Percentiles rank a stretch among this genome's conserved stretches.
Evolutionary conservation across 768 basidiomycete species (phyloP).

Genomic region (Xerocomus potaroensis): DNA sequence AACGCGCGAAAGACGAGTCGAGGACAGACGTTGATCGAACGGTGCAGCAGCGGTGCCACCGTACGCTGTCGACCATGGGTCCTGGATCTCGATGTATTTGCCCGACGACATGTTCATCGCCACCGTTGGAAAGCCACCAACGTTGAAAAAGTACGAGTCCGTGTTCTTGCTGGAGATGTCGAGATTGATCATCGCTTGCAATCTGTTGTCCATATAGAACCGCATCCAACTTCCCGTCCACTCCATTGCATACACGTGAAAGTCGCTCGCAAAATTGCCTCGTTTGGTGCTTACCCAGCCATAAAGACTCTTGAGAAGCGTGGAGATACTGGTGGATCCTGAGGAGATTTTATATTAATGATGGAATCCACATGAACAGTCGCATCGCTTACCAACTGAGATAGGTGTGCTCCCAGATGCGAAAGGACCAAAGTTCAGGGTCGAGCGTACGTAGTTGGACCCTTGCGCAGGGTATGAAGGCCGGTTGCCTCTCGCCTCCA

Average conservation of each 20-base stretch:
- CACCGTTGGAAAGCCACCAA: slow-evolving; percentile 48
- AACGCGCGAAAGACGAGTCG: not conserved
- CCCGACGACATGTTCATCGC: slow-evolving; percentile 39
- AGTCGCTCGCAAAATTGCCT: slow-evolving; percentile 42
- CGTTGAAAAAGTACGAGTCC: slow-evolving; percentile 48
- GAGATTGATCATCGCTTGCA: slow-evolving; percentile 49
- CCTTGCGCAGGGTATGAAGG: slow-evolving; percentile 41
- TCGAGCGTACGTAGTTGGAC: slow-evolving; percentile 47
- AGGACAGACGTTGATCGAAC: slow-evolving; percentile 31
- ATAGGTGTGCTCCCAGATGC: slow-evolving; percentile 31
- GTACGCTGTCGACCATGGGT: slow-evolving; percentile 47
- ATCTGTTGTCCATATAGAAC: slow-evolving; percentile 49
- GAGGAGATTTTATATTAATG: not conserved
- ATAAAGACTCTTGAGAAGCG: slow-evolving; percentile 35
- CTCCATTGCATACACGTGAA: slow-evolving; percentile 54
- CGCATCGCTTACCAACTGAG: slow-evolving; percentile 22
- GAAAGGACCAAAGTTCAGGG: slow-evolving; percentile 67
- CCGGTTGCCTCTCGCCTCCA: slow-evolving; percentile 50
- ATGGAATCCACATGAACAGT: fast-evolving
- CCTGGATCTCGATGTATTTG: slow-evolving; percentile 36
- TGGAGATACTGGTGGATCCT: slow-evolving; percentile 10
- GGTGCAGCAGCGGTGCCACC: slow-evolving; percentile 45
- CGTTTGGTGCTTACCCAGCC: slow-evolving; percentile 37
- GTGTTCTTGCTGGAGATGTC: slow-evolving; percentile 39
- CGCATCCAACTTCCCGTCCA: slow-evolving; percentile 57